Evolutionary conservation across 192 early-diverging fungal genomes (phyloP).

Genomic region (Coemansia sp.): DNA sequence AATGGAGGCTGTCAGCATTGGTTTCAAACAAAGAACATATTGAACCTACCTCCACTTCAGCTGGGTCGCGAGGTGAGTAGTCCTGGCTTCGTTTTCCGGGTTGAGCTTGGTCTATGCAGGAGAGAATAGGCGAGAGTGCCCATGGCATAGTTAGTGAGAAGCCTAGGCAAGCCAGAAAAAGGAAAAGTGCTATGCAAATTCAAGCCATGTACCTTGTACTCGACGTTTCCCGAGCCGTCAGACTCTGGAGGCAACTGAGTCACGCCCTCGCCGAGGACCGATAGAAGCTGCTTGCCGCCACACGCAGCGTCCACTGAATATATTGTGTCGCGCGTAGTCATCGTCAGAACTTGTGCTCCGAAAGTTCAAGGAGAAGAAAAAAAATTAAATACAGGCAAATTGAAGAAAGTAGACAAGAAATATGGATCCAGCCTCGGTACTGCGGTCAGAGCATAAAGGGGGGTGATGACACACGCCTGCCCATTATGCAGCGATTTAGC

Average conservation of each 20-base stretch:
- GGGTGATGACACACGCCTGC: neutral
- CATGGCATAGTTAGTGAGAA: neutral
- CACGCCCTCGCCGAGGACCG: constrained; percentile 42
- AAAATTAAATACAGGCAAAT: neutral
- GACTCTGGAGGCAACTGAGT: constrained; percentile 70
- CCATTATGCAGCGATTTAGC: neutral
- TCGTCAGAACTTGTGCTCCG: constrained; percentile 5
- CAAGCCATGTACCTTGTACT: constrained; percentile 77
- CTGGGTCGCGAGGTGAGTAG: constrained; percentile 88
- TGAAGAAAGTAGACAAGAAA: neutral
- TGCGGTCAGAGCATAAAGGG: neutral
- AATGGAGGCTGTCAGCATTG: neutral
- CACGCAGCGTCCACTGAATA: constrained; percentile 34
- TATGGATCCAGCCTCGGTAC: neutral
- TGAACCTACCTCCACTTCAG: constrained; percentile 76
- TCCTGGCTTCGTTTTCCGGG: constrained; percentile 30
- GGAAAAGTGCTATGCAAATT: neutral
- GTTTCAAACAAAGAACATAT: neutral
- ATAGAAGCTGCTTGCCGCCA: constrained; percentile 6
- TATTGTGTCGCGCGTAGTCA: constrained; percentile 48
- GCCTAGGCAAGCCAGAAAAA: neutral
- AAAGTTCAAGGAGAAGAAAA: neutral
- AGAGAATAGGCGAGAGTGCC: constrained; percentile 35
- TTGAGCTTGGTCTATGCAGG: constrained; percentile 46
- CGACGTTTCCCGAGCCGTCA: constrained; percentile 82